Evolutionary conservation across 2,329 filamentous ascomycete genomes (phyloP).

Genomic region (Aspergillus sergii): DNA sequence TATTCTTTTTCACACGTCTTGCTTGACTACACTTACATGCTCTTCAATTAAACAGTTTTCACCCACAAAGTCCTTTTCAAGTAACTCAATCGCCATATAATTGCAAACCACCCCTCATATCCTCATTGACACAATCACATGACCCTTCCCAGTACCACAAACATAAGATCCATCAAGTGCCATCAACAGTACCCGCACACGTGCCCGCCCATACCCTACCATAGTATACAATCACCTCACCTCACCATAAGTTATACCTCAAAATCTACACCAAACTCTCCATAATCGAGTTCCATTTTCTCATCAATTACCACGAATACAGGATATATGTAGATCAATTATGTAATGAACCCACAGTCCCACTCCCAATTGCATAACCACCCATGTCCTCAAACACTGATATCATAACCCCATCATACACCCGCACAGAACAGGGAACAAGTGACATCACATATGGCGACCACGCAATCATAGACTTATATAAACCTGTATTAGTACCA

Average conservation of each 20-base stretch:
- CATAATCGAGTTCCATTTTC: too few species aligned
- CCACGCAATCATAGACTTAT: background rate
- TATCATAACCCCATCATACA: constrained; percentile 17
- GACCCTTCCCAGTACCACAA: too few species aligned
- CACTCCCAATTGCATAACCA: background rate
- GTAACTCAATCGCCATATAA: too few species aligned
- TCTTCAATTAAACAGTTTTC: background rate
- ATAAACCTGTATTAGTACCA: background rate
- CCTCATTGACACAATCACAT: too few species aligned
- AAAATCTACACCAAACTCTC: too few species aligned
- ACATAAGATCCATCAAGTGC: too few species aligned
- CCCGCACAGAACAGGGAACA: background rate
- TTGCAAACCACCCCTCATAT: too few species aligned
- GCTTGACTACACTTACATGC: background rate
- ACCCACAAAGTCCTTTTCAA: too few species aligned
- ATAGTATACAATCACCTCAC: too few species aligned
- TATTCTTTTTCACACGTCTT: background rate
- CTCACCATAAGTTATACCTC: too few species aligned
- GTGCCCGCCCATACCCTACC: background rate
- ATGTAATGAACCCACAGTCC: background rate
- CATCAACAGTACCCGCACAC: background rate
- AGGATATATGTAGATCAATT: background rate
- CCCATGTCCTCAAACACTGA: constrained; percentile 5
- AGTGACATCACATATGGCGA: constrained; percentile 14
- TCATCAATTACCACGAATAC: too few species aligned